A percentile compares a stretch with the other conserved stretches of the same genome.
Conservation (phyloP, 805 yeast species). For the Crinitomyces ghanaensis region DNA sequence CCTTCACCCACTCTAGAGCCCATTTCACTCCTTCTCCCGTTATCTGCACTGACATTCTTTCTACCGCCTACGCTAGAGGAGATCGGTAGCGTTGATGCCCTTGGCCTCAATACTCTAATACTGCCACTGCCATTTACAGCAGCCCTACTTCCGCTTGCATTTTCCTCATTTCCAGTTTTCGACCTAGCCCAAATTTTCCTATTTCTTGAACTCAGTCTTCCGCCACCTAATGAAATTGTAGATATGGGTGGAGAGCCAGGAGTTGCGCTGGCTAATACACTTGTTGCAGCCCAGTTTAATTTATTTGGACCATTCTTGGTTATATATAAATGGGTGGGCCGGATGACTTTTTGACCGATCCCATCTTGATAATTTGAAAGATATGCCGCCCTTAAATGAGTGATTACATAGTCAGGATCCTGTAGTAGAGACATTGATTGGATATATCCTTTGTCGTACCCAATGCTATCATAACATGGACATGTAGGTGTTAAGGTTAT, state of each 20-base stretch:
- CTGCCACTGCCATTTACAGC: conserved; percentile 1
- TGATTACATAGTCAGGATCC: conserved; percentile 23
- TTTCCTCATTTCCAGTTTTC: conserved; percentile 1
- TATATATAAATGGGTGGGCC: conserved; percentile 18
- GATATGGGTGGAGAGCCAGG: conserved; percentile 21
- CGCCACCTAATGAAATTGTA: conserved; percentile 7
- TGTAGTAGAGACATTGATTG: conserved; percentile 21
- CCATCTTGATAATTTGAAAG: conserved; percentile 20
- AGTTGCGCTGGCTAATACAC: conserved; percentile 13
- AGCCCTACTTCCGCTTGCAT: conserved; percentile 2
- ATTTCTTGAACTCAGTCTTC: conserved; percentile 4
- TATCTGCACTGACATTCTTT: no score
- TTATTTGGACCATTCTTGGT: conserved; percentile 16
- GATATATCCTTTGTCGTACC: conserved; percentile 1
- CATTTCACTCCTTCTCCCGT: no score
- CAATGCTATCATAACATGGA: no score
- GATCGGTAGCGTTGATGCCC: no score
- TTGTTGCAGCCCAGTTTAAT: conserved; percentile 18
- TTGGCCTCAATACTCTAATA: conserved; percentile 4
- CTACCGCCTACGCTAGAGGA: no score
- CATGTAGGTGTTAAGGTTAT: no score
- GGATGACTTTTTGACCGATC: conserved; percentile 19
- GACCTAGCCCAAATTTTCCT: conserved; percentile 8
- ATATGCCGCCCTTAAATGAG: conserved; percentile 22
- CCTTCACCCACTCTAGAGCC: no score